Percentiles rank a stretch among this genome's conserved stretches.
These are phyloP conservation scores for Scytalidium sp. DNA, from an alignment of 2,329 filamentous ascomycete genomes.

Conservation along the genomic window DNA sequence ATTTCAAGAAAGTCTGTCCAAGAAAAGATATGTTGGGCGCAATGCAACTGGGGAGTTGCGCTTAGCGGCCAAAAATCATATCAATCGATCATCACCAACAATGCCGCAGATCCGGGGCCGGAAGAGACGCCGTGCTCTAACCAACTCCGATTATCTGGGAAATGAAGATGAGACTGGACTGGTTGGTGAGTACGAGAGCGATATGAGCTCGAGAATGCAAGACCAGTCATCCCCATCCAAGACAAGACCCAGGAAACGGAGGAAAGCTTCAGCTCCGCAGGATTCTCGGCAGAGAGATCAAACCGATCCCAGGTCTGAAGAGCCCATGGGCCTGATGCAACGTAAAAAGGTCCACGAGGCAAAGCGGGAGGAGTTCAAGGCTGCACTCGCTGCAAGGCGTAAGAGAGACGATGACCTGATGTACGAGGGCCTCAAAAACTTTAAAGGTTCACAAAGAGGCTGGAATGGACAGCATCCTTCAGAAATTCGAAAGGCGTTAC, in stretches of 20 bases:
- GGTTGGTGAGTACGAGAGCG: not conserved
- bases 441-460: constrained; percentile 7
- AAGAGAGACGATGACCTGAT: constrained; percentile 6
- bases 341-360: not conserved
- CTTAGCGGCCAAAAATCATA: not conserved
- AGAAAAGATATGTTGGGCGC: not conserved
- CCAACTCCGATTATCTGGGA: not conserved
- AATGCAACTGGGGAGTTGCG: not conserved
- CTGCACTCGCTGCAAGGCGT: not conserved
- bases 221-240: not conserved
- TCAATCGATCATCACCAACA: not conserved
- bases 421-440: constrained; percentile 7
- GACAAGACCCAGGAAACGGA: not conserved
- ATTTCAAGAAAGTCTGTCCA: too few relatives aligned
- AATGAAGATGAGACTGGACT: not conserved
- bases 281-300: not conserved
- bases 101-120: not conserved
- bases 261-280: not conserved
- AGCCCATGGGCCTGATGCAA: not conserved
- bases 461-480: constrained; percentile 8
- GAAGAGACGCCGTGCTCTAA: not conserved
- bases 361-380: not conserved
- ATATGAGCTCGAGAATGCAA: not conserved
- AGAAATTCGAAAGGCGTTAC: not conserved
- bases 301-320: not conserved